A percentile compares a stretch with the other conserved stretches of the same genome.
These are phyloP conservation scores for Chaetomium globosum DNA, from an alignment of 2,329 filamentous ascomycete species.

Conservation along the genomic window DNA sequence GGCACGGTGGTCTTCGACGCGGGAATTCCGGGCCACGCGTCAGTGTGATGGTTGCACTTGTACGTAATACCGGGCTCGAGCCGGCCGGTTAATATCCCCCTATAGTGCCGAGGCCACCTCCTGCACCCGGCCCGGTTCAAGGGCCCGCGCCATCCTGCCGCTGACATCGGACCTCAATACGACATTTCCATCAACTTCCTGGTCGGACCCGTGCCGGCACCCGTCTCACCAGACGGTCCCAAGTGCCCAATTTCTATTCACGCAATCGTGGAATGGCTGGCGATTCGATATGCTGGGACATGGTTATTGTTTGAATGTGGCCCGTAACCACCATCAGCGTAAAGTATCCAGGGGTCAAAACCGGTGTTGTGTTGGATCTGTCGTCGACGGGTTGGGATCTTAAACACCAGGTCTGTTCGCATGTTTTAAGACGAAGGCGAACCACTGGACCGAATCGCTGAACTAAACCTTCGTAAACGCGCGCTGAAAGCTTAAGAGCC, in stretches of 20 bases:
- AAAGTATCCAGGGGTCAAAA: neutral
- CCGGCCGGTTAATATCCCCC: neutral
- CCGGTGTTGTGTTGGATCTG: neutral
- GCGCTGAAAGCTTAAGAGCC: neutral
- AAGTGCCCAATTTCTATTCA: constrained; percentile 3
- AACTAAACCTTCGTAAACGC: neutral
- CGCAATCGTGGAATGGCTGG: neutral
- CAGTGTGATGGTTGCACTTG: constrained; percentile 1
- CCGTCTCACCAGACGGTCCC: neutral
- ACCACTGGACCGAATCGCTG: neutral
- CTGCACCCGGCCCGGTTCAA: constrained; percentile 15
- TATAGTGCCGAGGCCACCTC: constrained; percentile 19
- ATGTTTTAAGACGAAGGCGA: neutral
- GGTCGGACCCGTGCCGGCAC: neutral
- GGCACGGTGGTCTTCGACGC: constrained; percentile 31
- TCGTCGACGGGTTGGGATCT: neutral
- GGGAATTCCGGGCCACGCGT: constrained; percentile 13
- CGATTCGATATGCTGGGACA: constrained; percentile 10
- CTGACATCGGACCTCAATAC: constrained; percentile 9
- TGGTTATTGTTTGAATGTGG: constrained; percentile 12
- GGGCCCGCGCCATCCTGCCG: constrained; percentile 17
- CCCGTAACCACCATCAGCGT: constrained; percentile 13
- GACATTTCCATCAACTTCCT: constrained; percentile 12
- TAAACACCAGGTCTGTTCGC: neutral
- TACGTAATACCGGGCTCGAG: neutral